These are phyloP conservation scores for Solanum boliviense DNA, from an alignment of 257 asterid species.

Conservation along the genomic window DNA sequence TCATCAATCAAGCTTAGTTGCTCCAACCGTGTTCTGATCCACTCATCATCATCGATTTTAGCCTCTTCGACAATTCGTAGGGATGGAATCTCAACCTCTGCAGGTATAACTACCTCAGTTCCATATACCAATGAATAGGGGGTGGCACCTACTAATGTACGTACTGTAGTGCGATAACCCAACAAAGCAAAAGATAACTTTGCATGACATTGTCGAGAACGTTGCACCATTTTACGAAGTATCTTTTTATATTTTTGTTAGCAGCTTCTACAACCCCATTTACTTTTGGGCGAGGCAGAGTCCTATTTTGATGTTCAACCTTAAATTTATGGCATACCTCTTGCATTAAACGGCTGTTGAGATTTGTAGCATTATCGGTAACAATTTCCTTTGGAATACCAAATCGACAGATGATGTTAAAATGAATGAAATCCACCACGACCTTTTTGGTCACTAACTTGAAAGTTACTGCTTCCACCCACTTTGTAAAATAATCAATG, in stretches of 20 bases:
- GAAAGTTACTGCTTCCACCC: too few relatives aligned
- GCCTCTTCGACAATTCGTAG: background rate
- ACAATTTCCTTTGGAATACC: too few relatives aligned
- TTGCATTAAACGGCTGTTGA: too few relatives aligned
- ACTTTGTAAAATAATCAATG: too few relatives aligned
- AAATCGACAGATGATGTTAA: too few relatives aligned
- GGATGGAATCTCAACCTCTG: background rate
- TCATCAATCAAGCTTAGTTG: too few relatives aligned
- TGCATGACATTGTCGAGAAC: background rate
- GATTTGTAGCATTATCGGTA: too few relatives aligned
- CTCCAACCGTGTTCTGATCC: too few relatives aligned
- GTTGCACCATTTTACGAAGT: background rate
- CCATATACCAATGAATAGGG: background rate
- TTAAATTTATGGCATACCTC: background rate
- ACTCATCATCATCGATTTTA: background rate
- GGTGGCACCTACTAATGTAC: background rate
- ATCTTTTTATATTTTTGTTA: too few relatives aligned
- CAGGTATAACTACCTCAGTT: background rate
- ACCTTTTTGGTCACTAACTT: too few relatives aligned
- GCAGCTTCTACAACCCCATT: background rate
- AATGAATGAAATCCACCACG: too few relatives aligned
- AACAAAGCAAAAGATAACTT: background rate
- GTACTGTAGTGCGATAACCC: too few relatives aligned
- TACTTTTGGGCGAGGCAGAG: accelerated
- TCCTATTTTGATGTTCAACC: background rate